Evolutionary conservation across 352 stramenopile species (phyloP).

Genomic region (Phytophthora vignae): DNA sequence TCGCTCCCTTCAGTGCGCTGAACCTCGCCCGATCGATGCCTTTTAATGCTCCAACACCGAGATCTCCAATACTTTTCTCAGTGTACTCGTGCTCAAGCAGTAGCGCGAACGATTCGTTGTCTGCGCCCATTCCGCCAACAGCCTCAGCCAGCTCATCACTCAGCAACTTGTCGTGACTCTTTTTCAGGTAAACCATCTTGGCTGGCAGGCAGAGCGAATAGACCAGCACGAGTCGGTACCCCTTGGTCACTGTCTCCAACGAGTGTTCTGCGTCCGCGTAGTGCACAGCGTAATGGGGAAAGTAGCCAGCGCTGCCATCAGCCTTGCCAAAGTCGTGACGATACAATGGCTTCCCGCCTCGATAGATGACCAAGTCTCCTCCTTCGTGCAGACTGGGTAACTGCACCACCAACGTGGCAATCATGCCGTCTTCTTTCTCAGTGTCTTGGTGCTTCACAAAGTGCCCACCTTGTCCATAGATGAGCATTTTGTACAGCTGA

Average conservation of each 20-base stretch:
- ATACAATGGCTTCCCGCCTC: not conserved
- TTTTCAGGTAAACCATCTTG: slow-evolving; percentile 4
- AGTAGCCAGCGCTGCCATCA: slow-evolving; percentile 13
- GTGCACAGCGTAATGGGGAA: slow-evolving; percentile 34
- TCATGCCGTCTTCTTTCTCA: slow-evolving; percentile 58
- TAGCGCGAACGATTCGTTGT: slow-evolving; percentile 37
- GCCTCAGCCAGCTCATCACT: slow-evolving; percentile 20
- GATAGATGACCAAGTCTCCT: slow-evolving; percentile 28
- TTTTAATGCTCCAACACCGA: slow-evolving; percentile 23
- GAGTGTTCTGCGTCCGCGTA: slow-evolving; percentile 41
- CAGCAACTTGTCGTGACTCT: not conserved
- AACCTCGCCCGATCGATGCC: slow-evolving; percentile 19
- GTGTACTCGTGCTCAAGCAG: slow-evolving; percentile 21
- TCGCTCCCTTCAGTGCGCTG: slow-evolving; percentile 1
- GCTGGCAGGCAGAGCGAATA: slow-evolving; percentile 36
- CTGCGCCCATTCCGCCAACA: slow-evolving; percentile 34
- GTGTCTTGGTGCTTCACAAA: slow-evolving; percentile 53
- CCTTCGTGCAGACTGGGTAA: slow-evolving; percentile 31
- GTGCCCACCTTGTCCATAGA: not conserved
- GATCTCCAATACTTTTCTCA: slow-evolving; percentile 10
- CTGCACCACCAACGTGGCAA: slow-evolving; percentile 52
- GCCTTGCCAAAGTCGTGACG: slow-evolving; percentile 22
- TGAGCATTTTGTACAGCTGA: not conserved
- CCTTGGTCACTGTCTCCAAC: slow-evolving; percentile 28
- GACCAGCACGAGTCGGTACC: slow-evolving; percentile 32